Percentiles rank a stretch among this genome's conserved stretches.
phyloP scores from a whole-genome alignment of 1,139 yeast species.

The Sugiyamaella novakii region DNA sequence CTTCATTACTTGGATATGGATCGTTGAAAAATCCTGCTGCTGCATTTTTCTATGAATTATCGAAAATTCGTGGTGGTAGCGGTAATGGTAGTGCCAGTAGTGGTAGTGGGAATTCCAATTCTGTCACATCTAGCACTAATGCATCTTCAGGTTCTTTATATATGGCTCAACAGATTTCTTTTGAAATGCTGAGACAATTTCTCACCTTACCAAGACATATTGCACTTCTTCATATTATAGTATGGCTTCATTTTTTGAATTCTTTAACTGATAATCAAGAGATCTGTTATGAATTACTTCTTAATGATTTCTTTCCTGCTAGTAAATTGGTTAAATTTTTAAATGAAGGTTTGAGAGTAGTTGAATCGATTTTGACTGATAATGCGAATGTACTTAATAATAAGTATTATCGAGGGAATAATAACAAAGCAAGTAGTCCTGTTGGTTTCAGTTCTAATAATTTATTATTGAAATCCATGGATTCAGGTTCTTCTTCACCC shows the following conservation, averaged over 20 bases:
- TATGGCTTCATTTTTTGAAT: conserved; percentile 34
- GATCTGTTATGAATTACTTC: conserved; percentile 18
- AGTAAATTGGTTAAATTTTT: conserved; percentile 24
- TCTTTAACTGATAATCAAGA: conserved; percentile 28
- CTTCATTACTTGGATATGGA: conserved; percentile 36
- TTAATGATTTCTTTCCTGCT: conserved; percentile 26
- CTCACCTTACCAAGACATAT: conserved; percentile 16
- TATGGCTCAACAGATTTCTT: conserved; percentile 23
- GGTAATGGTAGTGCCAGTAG: neutral
- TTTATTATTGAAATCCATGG: neutral
- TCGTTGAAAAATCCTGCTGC: conserved; percentile 21
- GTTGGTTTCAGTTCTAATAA: neutral
- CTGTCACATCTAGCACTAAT: conserved; percentile 4
- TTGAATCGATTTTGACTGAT: conserved; percentile 6
- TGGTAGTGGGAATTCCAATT: neutral
- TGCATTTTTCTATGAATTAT: conserved; percentile 8
- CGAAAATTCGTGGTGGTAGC: conserved; percentile 5
- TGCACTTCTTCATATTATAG: conserved; percentile 31
- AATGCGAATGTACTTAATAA: neutral
- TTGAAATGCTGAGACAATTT: conserved; percentile 25
- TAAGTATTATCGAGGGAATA: neutral
- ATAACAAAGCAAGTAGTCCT: neutral
- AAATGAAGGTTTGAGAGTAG: conserved; percentile 21
- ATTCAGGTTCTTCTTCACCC: neutral
- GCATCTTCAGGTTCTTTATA: conserved; percentile 4